Percentiles rank a stretch among this genome's conserved stretches.
phyloP scores from a whole-genome alignment of 176 grass and related monocot species.

The Eragrostis curvula region DNA sequence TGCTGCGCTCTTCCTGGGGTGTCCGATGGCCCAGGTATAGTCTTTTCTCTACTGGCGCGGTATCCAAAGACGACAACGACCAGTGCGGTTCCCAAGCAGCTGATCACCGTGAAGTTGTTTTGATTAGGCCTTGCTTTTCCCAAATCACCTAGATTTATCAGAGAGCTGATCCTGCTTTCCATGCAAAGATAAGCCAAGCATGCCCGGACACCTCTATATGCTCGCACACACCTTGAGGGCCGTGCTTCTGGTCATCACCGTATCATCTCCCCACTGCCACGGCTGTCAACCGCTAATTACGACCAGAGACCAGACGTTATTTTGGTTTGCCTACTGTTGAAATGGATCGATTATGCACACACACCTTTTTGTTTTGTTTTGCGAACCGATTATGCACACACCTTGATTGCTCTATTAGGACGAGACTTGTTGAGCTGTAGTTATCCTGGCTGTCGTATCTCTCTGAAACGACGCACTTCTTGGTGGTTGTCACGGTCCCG shows the following conservation, averaged over 20 bases:
- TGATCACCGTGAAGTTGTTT: background rate
- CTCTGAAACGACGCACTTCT: background rate
- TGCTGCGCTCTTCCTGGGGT: no score
- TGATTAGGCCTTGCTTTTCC: slow-evolving; percentile 26
- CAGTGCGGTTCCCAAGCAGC: background rate
- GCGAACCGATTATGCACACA: no score
- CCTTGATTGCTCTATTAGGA: no score
- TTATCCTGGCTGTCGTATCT: no score
- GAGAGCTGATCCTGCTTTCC: slow-evolving; percentile 7
- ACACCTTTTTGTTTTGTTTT: no score
- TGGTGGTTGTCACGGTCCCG: background rate
- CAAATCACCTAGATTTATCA: slow-evolving; percentile 2
- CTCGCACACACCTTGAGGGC: background rate
- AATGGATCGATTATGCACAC: no score
- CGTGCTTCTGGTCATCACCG: background rate
- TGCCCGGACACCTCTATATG: slow-evolving; percentile 1
- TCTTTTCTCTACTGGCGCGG: background rate
- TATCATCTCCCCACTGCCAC: background rate
- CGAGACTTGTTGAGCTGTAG: background rate
- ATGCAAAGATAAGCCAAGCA: slow-evolving; percentile 1
- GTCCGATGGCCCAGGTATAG: no score
- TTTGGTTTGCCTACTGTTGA: no score
- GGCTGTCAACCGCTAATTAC: background rate
- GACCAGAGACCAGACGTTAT: no score
- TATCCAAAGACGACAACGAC: slow-evolving; percentile 11